These are phyloP conservation scores for Sugiyamaella boreocaroliniensis DNA, from an alignment of 805 yeast species.

Conservation along the genomic window DNA sequence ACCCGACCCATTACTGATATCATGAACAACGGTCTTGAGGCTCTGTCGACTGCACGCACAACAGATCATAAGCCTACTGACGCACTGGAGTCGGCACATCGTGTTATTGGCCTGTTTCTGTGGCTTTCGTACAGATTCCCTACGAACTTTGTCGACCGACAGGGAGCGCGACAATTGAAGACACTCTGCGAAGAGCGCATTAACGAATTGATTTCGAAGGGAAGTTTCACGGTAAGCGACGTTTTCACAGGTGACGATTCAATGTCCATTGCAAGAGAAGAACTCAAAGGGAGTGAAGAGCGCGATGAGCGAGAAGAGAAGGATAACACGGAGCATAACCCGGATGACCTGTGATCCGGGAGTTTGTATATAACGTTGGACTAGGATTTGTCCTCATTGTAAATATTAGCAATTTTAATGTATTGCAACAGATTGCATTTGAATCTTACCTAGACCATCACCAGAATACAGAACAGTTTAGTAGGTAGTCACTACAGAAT, in stretches of 20 bases:
- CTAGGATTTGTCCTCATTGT: not conserved
- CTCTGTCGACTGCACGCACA: conserved; percentile 1
- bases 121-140: conserved; percentile 92
- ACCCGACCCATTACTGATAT: conserved; percentile 55
- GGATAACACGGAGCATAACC: not conserved
- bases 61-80: conserved; percentile 7
- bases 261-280: too few relatives aligned
- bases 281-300: not conserved
- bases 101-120: conserved; percentile 56
- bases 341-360: not conserved
- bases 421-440: too few relatives aligned
- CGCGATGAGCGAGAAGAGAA: not conserved
- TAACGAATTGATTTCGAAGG: conserved; percentile 20
- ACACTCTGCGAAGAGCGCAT: conserved; percentile 60
- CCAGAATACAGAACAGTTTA: too few relatives aligned
- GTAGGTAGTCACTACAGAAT: too few relatives aligned
- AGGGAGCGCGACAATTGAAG: conserved; percentile 65
- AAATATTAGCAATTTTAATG: not conserved
- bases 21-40: conserved; percentile 14
- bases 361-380: not conserved
- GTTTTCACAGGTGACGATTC: not conserved
- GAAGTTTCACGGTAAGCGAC: not conserved
- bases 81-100: conserved; percentile 60
- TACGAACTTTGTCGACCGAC: conserved; percentile 65
- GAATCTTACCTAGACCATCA: too few relatives aligned